These are phyloP conservation scores for Aureobasidium zeae DNA, from an alignment of 2,329 filamentous ascomycete genomes.

Conservation along the genomic window DNA sequence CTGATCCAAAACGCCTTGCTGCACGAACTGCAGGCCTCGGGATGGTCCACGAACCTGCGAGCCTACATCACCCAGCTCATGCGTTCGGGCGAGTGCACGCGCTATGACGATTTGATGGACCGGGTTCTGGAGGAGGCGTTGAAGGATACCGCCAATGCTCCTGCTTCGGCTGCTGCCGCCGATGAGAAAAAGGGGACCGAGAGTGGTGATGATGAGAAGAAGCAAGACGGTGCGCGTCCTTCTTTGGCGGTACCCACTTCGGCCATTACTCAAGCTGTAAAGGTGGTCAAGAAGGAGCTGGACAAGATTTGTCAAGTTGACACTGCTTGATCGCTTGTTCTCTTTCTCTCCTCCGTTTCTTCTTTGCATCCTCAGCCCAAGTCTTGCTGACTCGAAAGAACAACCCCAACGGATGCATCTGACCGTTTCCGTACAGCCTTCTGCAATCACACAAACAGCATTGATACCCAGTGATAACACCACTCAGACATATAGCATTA, in stretches of 20 bases:
- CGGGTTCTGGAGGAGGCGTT: conserved; percentile 42
- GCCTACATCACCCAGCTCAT: conserved; percentile 47
- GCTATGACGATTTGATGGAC: conserved; percentile 47
- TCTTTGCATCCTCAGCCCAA: not conserved
- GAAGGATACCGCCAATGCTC: conserved; percentile 21
- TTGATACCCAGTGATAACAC: conserved; percentile 1
- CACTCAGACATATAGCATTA: not conserved
- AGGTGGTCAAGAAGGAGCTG: conserved; percentile 42
- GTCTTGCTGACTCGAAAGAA: not conserved
- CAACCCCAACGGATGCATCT: not conserved
- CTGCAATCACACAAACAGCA: not conserved
- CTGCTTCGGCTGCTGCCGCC: not conserved
- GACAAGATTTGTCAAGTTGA: conserved; percentile 17
- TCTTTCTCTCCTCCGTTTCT: not conserved
- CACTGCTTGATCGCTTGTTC: not conserved
- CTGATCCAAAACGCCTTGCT: conserved; percentile 47
- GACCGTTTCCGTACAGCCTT: conserved; percentile 7
- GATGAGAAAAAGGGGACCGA: conserved; percentile 20
- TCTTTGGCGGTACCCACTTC: conserved; percentile 25
- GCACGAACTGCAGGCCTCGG: conserved; percentile 46
- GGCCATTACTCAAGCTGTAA: conserved; percentile 44
- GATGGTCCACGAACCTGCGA: conserved; percentile 50
- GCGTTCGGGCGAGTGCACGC: conserved; percentile 48
- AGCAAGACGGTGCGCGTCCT: not conserved
- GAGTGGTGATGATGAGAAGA: conserved; percentile 21